Conservation (phyloP, 2,329 filamentous ascomycete genomes). For the Colletotrichum tropicale region DNA sequence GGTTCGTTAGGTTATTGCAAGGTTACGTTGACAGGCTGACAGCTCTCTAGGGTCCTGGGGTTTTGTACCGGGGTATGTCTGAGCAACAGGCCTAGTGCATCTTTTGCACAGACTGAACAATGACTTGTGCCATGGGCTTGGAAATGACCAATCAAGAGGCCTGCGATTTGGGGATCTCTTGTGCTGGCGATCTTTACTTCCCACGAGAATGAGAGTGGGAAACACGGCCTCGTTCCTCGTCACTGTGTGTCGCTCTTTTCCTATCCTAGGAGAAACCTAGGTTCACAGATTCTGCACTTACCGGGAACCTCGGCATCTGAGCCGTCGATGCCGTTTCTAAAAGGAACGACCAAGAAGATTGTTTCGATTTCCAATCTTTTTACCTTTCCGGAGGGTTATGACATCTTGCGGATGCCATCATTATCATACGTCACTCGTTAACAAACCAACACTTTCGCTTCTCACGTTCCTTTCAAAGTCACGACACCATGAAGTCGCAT, state of each 20-base stretch:
- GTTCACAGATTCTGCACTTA: not conserved
- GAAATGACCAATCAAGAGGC: not conserved
- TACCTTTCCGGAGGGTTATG: not conserved
- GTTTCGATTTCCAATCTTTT: slow-evolving; percentile 5
- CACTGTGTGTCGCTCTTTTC: not conserved
- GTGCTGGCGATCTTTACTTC: not conserved
- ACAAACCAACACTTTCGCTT: not conserved
- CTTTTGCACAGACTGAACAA: not conserved
- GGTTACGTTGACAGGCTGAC: not conserved
- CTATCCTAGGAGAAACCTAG: not conserved
- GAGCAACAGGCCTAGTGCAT: not conserved
- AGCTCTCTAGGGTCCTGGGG: not conserved
- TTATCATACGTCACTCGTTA: not conserved
- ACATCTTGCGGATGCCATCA: not conserved
- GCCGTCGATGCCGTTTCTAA: not conserved
- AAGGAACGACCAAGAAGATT: not conserved
- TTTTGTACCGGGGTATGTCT: not conserved
- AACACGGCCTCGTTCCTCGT: not conserved
- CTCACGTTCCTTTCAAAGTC: not conserved
- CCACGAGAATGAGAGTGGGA: not conserved
- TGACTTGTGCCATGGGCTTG: not conserved
- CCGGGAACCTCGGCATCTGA: not conserved
- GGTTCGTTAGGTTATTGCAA: not conserved
- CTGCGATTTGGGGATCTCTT: not conserved
- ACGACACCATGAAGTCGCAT: slow-evolving; percentile 1